Evolutionary conservation across 2,329 filamentous ascomycete species (phyloP).

Genomic region (Trichoderma guizhouense): DNA sequence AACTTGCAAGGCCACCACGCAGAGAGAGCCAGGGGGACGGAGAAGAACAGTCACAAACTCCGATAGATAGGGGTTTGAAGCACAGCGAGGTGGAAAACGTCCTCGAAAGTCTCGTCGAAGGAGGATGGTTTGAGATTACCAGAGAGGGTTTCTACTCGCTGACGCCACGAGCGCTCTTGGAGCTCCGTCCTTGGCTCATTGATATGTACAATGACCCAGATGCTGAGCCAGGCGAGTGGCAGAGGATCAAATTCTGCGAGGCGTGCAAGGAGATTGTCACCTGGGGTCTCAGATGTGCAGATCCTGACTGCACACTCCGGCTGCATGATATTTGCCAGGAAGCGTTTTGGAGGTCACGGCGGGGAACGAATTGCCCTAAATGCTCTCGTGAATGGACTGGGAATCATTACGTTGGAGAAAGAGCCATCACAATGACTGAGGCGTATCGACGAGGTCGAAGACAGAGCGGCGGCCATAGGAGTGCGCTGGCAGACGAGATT

Average conservation of each 20-base stretch:
- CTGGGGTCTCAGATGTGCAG: conserved; percentile 71
- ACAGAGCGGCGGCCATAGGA: conserved; percentile 33
- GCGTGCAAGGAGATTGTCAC: conserved; percentile 91
- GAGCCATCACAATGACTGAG: conserved; percentile 53
- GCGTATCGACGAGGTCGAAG: conserved; percentile 45
- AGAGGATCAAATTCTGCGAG: conserved; percentile 80
- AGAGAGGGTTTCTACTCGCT: conserved; percentile 69
- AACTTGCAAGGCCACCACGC: conserved; percentile 56
- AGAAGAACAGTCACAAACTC: conserved; percentile 34
- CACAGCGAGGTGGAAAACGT: conserved; percentile 74
- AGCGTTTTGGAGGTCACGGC: conserved; percentile 67
- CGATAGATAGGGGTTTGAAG: conserved; percentile 59
- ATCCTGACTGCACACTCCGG: conserved; percentile 64
- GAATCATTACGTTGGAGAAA: conserved; percentile 52
- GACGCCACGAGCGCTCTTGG: conserved; percentile 74
- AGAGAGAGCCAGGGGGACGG: conserved; percentile 31
- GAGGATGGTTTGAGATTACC: conserved; percentile 83
- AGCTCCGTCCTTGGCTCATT: conserved; percentile 79
- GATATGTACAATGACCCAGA: conserved; percentile 82
- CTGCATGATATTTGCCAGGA: conserved; percentile 75
- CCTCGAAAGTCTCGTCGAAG: conserved; percentile 65
- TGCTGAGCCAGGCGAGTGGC: conserved; percentile 56
- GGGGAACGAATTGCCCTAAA: conserved; percentile 61
- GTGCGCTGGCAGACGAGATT: conserved; percentile 35
- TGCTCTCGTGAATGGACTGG: conserved; percentile 52